Evolutionary conservation across 169 alveolate genomes (phyloP), one percentile per base, ranked within the genome.

Genomic region (Plasmodium vinckei): DNA sequence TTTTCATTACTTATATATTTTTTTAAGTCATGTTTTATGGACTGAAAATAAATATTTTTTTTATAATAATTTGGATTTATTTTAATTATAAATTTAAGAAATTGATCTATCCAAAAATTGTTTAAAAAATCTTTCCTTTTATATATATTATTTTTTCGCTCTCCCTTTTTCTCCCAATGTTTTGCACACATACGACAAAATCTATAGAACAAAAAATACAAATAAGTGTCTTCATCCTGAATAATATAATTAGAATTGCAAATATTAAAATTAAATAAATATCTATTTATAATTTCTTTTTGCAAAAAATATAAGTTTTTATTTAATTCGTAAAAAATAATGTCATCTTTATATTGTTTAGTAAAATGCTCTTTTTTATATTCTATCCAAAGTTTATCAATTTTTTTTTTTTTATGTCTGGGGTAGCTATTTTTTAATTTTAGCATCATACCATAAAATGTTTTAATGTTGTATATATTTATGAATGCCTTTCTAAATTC

Each of bases 221-320:
- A 61, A 54, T 65, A 65, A 2, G 21, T 10, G 46, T 67, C 56
- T 19, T 68, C 44, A 9, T 39, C 54, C 9, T 68, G 49, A 17
- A 82, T 39, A 5, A 19, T 47, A 56, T 21, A 82, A 71, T 47
- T 68, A 9, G 90, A 82, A 42, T 27, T 17, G 4, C 9, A 60
- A 56, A 82, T 82, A 60, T 25, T 70, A 15, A 82, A 21, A 25
- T 71, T 65, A 47, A 67, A 67, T 1, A 82, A 60, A 2, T 17
- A 82, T 60, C 90, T 68, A 72, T 82, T 82, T 17, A 82, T 15
- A 4, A 47, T 82, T 19, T 82, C 84, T 19, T 82, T 82, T 59
- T 82, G 73, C 39, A 57, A 9, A 47, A 56, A 82, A 10, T 65
- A 82, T n/a, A 68, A 4, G 33, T 82, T 39, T 69, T 64, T 82